Evolutionary conservation across 1,139 yeast species (phyloP).

Genomic region (Kurtzmaniella quercitrusa): DNA sequence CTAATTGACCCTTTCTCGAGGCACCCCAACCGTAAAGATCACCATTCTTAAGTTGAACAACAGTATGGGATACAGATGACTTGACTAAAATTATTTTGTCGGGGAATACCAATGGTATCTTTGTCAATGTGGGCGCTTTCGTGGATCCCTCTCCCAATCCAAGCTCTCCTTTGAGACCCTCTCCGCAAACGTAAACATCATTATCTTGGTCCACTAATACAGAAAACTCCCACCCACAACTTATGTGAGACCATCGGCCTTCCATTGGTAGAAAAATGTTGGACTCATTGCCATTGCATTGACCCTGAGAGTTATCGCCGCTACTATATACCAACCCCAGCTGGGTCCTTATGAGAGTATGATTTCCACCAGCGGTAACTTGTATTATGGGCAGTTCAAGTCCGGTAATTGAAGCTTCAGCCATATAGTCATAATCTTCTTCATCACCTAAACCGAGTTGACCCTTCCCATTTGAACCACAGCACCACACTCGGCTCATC

Average conservation of each 20-base stretch:
- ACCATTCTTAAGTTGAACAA: conserved; percentile 40
- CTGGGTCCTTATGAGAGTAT: conserved; percentile 57
- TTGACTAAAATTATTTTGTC: conserved; percentile 22
- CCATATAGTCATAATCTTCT: conserved; percentile 45
- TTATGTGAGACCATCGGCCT: conserved; percentile 39
- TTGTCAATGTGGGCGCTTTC: conserved; percentile 12
- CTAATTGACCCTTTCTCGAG: conserved; percentile 71
- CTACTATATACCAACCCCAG: conserved; percentile 42
- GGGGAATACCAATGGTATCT: conserved; percentile 13
- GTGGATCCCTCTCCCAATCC: conserved; percentile 46
- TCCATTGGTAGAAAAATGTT: conserved; percentile 22
- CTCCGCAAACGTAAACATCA: conserved; percentile 53
- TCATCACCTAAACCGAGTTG: conserved; percentile 68
- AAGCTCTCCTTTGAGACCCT: conserved; percentile 70
- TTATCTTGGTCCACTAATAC: conserved; percentile 39
- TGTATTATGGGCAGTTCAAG: conserved; percentile 16
- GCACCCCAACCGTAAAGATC: conserved; percentile 78
- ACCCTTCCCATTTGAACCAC: conserved; percentile 82
- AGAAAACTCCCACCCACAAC: conserved; percentile 81
- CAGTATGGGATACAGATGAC: conserved; percentile 56
- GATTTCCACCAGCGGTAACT: conserved; percentile 83
- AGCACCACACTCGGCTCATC: conserved; percentile 14
- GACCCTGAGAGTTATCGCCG: conserved; percentile 61
- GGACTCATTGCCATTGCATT: conserved; percentile 35
- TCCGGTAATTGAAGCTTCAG: conserved; percentile 19